Base-by-base conservation (phyloP, 2,329 filamentous ascomycete genomes). In the Colletotrichum tabaci region DNA sequence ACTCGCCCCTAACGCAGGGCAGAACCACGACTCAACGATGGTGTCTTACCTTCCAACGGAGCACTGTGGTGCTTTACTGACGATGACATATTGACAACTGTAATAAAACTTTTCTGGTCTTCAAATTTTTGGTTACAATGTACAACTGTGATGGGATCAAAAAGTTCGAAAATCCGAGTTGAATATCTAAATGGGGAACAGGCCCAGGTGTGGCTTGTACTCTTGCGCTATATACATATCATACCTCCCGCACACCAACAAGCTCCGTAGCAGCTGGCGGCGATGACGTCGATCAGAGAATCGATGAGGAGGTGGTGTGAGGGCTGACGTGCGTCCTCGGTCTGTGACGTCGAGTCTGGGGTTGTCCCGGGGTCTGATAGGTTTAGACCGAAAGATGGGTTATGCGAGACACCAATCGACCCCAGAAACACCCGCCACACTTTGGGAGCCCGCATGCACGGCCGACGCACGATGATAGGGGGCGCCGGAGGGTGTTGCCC, bases 271-370 rank as follows among this genome's bases (percentile, higher is more conserved):
- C 61, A 56, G 44, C 38, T 46, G 35, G 26, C 23, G 6, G n/a
- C 12, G 12, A 56, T 69, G 66, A 69, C 61, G 61, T 53, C 65
- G 66, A 56, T 35, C 15, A 35, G 21, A 63, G 38, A 46, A 15
- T n/a, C 6, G 61, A 62, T 62, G 61, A 63, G 49, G 61, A 57
- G 42, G 30, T 66, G 66, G 66, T 66, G 52, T 66, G 66, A 66
- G 35, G 35, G 66, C 66, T 66, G 66, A 69, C 61, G 66, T 69
- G 60, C 52, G 53, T 69, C 53, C 26, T 44, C 62, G 60, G 44
- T 63, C 61, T 46, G 66, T 69, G 66, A 69, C 66, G 66, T 69
- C 61, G 66, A 69, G 66, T 69, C 66, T 60, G 46, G 66, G 52
- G 13, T 52, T 58, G 61, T 58, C 47, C 61, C 26, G 61, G 61